Evolutionary conservation across 2,329 filamentous ascomycete species (phyloP).

Genomic region (Conoideocrella luteorostrata): DNA sequence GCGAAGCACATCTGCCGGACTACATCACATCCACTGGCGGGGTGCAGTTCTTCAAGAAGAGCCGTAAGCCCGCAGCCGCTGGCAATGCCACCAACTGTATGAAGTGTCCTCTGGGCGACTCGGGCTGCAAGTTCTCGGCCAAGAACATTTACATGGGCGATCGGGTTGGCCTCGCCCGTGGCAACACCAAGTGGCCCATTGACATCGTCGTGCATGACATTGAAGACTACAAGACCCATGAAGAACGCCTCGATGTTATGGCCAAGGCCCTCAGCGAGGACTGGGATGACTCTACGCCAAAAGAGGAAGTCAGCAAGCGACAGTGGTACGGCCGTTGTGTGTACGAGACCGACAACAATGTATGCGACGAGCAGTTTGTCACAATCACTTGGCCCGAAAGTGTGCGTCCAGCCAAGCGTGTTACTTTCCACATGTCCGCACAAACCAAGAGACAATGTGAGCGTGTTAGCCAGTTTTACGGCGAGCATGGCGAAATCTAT

Average conservation of each 20-base stretch:
- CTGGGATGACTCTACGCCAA: constrained; percentile 43
- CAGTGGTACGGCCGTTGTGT: constrained; percentile 95
- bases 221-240: constrained; percentile 59
- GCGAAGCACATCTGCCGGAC: constrained; percentile 63
- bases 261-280: constrained; percentile 42
- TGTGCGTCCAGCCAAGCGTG: constrained; percentile 68
- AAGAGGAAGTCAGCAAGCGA: constrained; percentile 39
- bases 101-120: constrained; percentile 60
- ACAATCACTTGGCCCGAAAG: constrained; percentile 78
- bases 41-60: constrained; percentile 69
- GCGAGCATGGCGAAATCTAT: constrained; percentile 75
- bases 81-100: constrained; percentile 81
- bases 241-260: constrained; percentile 33
- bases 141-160: constrained; percentile 74
- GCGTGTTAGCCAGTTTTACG: constrained; percentile 79
- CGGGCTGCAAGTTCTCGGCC: constrained; percentile 77
- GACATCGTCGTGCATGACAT: constrained; percentile 89
- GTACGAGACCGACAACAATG: constrained; percentile 87
- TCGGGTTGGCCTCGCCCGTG: constrained; percentile 51
- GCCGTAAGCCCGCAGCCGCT: constrained; percentile 69
- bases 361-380: constrained; percentile 88
- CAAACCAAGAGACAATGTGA: constrained; percentile 84
- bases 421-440: constrained; percentile 89
- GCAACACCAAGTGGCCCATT: constrained; percentile 73
- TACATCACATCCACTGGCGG: constrained; percentile 70